phyloP scores from a whole-genome alignment of 768 basidiomycete species.

The Tylopilus sp. region DNA sequence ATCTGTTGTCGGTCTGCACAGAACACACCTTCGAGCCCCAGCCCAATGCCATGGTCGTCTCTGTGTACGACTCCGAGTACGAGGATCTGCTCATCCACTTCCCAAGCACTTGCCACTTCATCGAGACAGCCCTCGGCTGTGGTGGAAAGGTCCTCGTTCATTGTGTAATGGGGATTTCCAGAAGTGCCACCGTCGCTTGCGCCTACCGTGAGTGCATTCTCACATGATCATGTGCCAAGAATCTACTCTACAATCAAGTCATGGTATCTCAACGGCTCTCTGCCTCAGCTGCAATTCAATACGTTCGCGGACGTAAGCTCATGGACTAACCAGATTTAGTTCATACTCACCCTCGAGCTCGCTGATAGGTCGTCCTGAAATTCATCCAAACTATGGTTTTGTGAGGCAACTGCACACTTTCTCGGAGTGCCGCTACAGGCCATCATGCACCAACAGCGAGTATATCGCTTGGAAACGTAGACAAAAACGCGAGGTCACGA shows the following conservation, averaged over 20 bases:
- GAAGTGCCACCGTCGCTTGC: constrained; percentile 59
- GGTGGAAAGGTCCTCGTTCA: constrained; percentile 66
- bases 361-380: constrained; percentile 34
- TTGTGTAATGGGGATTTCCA: constrained; percentile 70
- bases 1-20: constrained; percentile 55
- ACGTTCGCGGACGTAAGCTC: constrained; percentile 47
- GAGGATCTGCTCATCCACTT: constrained; percentile 65
- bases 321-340: constrained; percentile 1
- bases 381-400: constrained; percentile 48
- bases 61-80: constrained; percentile 45
- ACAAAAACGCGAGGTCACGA: constrained; percentile 49
- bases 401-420: constrained; percentile 57
- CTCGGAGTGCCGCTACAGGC: constrained; percentile 46
- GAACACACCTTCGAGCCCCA: constrained; percentile 45
- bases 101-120: constrained; percentile 56
- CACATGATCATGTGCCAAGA: background rate
- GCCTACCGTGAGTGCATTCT: constrained; percentile 45
- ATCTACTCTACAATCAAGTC: constrained; percentile 33
- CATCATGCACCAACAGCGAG: constrained; percentile 37
- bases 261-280: constrained; percentile 47
- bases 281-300: constrained; percentile 42
- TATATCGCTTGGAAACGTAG: constrained; percentile 61
- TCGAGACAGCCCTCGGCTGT: constrained; percentile 49
- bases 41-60: constrained; percentile 33
- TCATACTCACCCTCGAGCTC: constrained; percentile 10